These are phyloP conservation scores for Termitomyces sp. DNA, from an alignment of 768 basidiomycete species.

Conservation along the genomic window DNA sequence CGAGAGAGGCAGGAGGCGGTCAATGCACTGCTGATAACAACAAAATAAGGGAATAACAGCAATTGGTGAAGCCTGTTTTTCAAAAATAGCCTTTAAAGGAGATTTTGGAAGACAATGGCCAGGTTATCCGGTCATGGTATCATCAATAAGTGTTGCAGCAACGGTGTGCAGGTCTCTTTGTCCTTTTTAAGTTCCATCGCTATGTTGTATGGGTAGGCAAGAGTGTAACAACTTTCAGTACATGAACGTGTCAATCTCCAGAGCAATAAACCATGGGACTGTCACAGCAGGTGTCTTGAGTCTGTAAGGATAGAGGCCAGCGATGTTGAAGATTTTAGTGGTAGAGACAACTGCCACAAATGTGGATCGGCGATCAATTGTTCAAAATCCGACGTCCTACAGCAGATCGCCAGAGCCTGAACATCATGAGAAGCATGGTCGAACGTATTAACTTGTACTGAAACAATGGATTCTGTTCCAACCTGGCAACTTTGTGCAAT, in stretches of 20 bases:
- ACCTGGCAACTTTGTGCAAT: no score
- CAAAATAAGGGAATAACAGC: conserved; percentile 13
- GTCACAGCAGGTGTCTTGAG: no score
- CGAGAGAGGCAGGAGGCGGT: conserved; percentile 4
- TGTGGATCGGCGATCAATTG: not conserved
- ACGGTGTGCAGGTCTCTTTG: not conserved
- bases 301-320: no score
- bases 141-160: not conserved
- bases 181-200: not conserved
- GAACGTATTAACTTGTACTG: not conserved
- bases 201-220: not conserved
- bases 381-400: no score
- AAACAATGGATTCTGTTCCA: not conserved
- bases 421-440: no score
- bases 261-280: not conserved
- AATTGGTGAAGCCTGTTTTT: conserved; percentile 11
- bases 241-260: not conserved
- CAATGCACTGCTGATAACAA: conserved; percentile 10
- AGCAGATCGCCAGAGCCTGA: no score
- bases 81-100: conserved; percentile 13
- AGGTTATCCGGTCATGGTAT: not conserved
- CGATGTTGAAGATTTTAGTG: no score
- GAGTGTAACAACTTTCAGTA: not conserved
- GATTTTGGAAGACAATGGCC: conserved; percentile 5
- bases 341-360: not conserved